Conservation (phyloP, 163 green algal genomes). For the Trebouxia gelatinosa region DNA sequence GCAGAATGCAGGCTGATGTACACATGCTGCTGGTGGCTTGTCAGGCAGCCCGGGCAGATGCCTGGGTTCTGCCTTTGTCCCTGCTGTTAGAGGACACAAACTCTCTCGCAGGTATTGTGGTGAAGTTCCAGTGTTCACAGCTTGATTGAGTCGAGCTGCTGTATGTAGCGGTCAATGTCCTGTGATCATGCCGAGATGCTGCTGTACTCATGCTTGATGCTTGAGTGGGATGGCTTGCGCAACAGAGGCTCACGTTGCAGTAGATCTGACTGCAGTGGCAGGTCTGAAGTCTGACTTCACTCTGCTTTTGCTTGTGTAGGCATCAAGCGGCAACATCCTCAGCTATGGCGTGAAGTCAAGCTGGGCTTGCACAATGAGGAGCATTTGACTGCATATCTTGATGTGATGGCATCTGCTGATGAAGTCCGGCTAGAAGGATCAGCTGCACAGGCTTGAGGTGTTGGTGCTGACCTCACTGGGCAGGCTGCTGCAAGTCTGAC, state of each 20-base stretch:
- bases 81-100: constrained; percentile 29
- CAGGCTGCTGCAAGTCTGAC: background rate
- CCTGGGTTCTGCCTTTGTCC: constrained; percentile 32
- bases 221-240: too few species aligned
- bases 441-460: background rate
- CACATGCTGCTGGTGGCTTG: constrained; percentile 35
- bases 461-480: too few species aligned
- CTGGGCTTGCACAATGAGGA: constrained; percentile 21
- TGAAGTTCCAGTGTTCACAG: too few species aligned
- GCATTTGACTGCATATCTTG: constrained; percentile 7
- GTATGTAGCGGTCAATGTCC: too few species aligned
- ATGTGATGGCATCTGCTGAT: constrained; percentile 27
- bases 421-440: background rate
- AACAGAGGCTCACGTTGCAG: background rate
- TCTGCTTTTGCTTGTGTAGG: background rate
- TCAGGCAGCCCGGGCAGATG: background rate
- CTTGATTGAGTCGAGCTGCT: too few species aligned
- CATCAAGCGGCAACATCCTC: constrained; percentile 14
- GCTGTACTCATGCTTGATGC: background rate
- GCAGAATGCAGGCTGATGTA: constrained; percentile 5
- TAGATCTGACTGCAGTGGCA: background rate
- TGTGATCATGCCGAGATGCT: too few species aligned
- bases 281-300: background rate
- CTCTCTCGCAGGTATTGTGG: constrained; percentile 9
- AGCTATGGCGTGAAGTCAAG: constrained; percentile 23